phyloP scores from a whole-genome alignment of 148 eudicot species.

The Rheum nobile region DNA sequence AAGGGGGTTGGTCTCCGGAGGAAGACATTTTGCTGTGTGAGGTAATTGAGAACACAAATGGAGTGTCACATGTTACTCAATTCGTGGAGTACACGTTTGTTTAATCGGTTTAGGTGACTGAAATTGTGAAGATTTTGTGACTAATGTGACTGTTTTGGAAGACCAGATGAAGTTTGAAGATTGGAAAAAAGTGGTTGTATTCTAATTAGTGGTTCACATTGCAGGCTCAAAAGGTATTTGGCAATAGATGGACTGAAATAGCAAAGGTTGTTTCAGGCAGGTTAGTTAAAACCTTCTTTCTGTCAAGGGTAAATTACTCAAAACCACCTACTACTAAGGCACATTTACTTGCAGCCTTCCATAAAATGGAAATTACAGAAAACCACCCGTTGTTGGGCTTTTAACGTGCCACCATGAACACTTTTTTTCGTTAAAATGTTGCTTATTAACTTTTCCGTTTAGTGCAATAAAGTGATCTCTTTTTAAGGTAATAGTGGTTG shows the following conservation, averaged over 20 bases:
- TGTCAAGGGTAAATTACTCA: neutral
- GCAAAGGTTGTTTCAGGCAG: constrained; percentile 98
- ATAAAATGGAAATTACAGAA: neutral
- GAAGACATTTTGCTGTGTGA: constrained; percentile 93
- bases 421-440: neutral
- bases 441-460: neutral
- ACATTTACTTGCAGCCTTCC: neutral
- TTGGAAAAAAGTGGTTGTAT: neutral
- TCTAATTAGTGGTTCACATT: constrained; percentile 15
- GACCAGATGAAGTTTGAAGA: neutral
- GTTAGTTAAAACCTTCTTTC: constrained; percentile 14
- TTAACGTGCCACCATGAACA: neutral
- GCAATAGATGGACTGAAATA: constrained; percentile 97
- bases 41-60: constrained; percentile 25
- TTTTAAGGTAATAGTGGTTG: neutral
- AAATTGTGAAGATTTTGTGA: neutral
- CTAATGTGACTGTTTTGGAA: neutral
- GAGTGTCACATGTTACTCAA: neutral
- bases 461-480: neutral
- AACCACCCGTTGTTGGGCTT: neutral
- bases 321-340: neutral
- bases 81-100: neutral
- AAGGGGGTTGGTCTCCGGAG: constrained; percentile 96
- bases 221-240: constrained; percentile 90
- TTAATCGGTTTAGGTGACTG: neutral